Base-by-base conservation (phyloP, 306 rosid species). In the Spatholobus suberectus region DNA sequence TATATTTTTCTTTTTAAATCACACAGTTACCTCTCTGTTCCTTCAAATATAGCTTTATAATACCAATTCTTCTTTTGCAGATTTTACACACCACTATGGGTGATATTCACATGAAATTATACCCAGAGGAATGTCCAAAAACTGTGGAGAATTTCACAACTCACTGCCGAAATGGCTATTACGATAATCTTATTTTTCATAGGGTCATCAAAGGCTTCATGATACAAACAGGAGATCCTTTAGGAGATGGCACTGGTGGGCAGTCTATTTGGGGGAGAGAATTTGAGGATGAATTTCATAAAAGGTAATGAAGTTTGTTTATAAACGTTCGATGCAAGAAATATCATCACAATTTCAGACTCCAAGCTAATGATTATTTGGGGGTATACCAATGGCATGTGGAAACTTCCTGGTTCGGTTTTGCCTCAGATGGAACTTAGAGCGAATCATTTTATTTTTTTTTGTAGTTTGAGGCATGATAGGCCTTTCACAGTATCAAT, bases 261-360 rank as follows among this genome's bases (percentile, higher is more conserved):
- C 99, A 92, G 69, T 96, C 98, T 79, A 94, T 96, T 82, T 96
- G 99, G 99, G 99, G 99, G 44, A 92, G 99, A 81, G 99, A 96
- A 77, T 96, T 96, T 81, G 99, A 94, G 86, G 99, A 96, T 84
- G 99, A 96, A 80, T 91, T 96, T 89, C 97, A 96, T 87, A 96
- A 96, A 86, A 96, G 99, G 99, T 96, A 85, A 69, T 59, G 18
- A 43, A 41, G 29, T 79, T 12, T 86, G 38, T 77, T 24, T 51
- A 14, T 27, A 6, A n/a, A 73, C 26, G 8, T 38, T 38, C 52
- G 75, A 26, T 34, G 47, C 76, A 14, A 51, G 27, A 80, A 79
- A 41, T 73, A 18, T 52, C 24, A 18, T 52, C 24, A 46, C 40
- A 37, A 54, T 83, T 79, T 61, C 52, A 44, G 43, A 13, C 21